phyloP scores from a whole-genome alignment of 2,329 filamentous ascomycete genomes.

The Penicillium rolfsii region DNA sequence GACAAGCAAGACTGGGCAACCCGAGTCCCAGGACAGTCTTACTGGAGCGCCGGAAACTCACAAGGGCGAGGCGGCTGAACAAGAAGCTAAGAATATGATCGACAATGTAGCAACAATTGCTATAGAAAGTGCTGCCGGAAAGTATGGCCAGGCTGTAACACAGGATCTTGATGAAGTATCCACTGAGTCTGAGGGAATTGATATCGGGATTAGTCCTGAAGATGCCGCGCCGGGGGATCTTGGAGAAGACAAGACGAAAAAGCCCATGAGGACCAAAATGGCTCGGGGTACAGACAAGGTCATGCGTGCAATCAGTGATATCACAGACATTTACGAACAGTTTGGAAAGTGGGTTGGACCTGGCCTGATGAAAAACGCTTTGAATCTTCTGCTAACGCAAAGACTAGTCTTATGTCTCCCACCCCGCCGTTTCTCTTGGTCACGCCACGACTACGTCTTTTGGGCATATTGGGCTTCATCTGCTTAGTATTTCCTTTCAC shows the following conservation, averaged over 20 bases:
- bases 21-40: constrained; percentile 75
- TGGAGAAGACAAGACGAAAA: constrained; percentile 68
- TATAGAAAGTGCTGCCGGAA: constrained; percentile 74
- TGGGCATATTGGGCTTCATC: constrained; percentile 56
- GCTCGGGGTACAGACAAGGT: constrained; percentile 51
- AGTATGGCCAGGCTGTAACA: constrained; percentile 69
- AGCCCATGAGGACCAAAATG: constrained; percentile 75
- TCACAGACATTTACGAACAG: constrained; percentile 66
- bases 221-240: constrained; percentile 58
- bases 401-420: constrained; percentile 59
- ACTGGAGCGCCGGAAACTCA: constrained; percentile 80
- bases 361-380: background rate
- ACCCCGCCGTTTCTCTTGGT: constrained; percentile 64
- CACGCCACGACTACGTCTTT: constrained; percentile 59
- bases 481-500: constrained; percentile 58
- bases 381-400: background rate
- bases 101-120: constrained; percentile 73
- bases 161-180: constrained; percentile 50
- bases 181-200: constrained; percentile 57
- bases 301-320: constrained; percentile 68
- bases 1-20: constrained; percentile 53
- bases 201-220: constrained; percentile 56
- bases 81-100: constrained; percentile 80
- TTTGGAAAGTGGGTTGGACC: constrained; percentile 57
- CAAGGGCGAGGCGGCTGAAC: constrained; percentile 80